phyloP scores from a whole-genome alignment of 2,329 filamentous ascomycete genomes.

The Trichophyton equinum region DNA sequence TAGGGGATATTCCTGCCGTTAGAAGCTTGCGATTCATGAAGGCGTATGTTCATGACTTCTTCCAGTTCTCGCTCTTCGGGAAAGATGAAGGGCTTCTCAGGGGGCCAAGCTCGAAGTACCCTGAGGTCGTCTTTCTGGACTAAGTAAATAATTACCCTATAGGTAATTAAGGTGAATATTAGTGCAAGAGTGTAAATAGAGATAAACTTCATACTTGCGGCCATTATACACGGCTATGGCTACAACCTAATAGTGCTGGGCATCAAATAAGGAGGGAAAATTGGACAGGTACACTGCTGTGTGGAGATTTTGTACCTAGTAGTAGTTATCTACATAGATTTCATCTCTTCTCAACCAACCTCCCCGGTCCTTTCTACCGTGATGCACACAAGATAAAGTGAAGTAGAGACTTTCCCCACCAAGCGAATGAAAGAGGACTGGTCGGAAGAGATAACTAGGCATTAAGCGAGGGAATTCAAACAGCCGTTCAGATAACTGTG shows the following conservation, averaged over 20 bases:
- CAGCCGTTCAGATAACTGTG: too few relatives aligned
- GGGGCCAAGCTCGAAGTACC: background rate
- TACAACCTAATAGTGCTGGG: too few relatives aligned
- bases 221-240: too few relatives aligned
- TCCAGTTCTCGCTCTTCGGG: background rate
- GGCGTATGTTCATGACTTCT: constrained; percentile 3
- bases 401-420: background rate
- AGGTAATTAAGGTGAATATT: background rate
- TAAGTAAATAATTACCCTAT: background rate
- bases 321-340: background rate
- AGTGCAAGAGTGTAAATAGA: too few relatives aligned
- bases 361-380: background rate
- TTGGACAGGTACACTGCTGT: background rate
- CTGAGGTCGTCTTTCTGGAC: constrained; percentile 1
- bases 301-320: background rate
- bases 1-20: background rate
- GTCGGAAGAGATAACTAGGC: background rate
- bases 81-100: constrained; percentile 3
- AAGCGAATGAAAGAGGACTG: background rate
- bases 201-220: too few relatives aligned
- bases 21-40: background rate
- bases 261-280: background rate
- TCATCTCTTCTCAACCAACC: background rate
- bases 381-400: background rate
- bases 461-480: background rate